These are phyloP conservation scores for Cercospora beticola DNA, from an alignment of 2,329 filamentous ascomycete species.

Conservation along the genomic window DNA sequence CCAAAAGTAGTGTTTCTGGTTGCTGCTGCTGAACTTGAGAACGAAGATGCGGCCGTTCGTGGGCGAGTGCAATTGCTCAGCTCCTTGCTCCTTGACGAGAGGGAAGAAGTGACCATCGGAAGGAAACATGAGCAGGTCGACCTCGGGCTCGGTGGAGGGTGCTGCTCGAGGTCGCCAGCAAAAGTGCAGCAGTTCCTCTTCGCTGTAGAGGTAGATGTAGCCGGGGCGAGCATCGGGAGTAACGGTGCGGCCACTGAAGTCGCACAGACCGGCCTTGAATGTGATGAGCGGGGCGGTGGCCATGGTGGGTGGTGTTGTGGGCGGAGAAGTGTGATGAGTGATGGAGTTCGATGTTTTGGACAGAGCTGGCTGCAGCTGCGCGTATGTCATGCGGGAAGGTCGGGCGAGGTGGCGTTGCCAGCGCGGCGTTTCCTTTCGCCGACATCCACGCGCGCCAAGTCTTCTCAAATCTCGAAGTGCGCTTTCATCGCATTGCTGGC, in stretches of 20 bases:
- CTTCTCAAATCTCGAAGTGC: conserved; percentile 7
- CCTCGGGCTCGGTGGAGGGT: conserved; percentile 68
- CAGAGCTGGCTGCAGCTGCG: background rate
- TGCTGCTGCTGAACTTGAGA: conserved; percentile 90
- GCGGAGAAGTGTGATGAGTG: background rate
- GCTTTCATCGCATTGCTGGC: conserved; percentile 3
- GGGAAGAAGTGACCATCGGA: conserved; percentile 83
- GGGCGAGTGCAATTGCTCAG: conserved; percentile 60
- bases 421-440: conserved; percentile 1
- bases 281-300: conserved; percentile 84
- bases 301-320: conserved; percentile 55
- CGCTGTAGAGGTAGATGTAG: conserved; percentile 87
- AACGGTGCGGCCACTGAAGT: conserved; percentile 62
- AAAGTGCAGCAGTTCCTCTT: conserved; percentile 95
- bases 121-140: conserved; percentile 93
- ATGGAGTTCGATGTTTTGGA: conserved; percentile 1
- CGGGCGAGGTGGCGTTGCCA: background rate
- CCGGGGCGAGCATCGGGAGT: conserved; percentile 71
- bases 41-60: conserved; percentile 87
- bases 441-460: conserved; percentile 1
- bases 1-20: conserved; percentile 92
- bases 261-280: conserved; percentile 92
- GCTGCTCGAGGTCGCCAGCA: conserved; percentile 86
- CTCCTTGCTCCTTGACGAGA: conserved; percentile 41
- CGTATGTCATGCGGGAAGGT: conserved; percentile 5